phyloP scores from a whole-genome alignment of 441 rosid species.

The Gossypium trilobum region DNA sequence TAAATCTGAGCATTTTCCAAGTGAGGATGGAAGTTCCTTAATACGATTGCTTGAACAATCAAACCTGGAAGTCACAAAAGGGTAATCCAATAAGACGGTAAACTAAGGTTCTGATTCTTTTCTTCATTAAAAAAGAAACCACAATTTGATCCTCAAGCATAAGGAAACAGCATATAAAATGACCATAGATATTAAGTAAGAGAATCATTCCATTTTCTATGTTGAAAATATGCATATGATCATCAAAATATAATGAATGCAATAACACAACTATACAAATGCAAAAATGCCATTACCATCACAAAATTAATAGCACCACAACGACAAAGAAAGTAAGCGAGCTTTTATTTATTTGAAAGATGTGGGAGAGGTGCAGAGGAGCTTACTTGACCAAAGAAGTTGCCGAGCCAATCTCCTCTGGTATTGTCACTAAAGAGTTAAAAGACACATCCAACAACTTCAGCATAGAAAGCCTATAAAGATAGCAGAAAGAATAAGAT shows the following conservation, averaged over 20 bases:
- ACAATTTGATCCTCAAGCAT: neutral
- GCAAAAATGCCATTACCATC: neutral
- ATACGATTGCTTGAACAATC: constrained; percentile 80
- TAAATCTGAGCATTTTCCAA: constrained; percentile 63
- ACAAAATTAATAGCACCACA: neutral
- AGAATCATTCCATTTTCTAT: neutral
- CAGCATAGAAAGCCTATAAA: constrained; percentile 64
- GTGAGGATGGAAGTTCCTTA: constrained; percentile 62
- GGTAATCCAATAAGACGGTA: constrained; percentile 9
- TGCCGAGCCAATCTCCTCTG: constrained; percentile 73
- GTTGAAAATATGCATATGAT: neutral
- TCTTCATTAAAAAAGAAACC: neutral
- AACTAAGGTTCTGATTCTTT: neutral
- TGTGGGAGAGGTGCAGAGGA: neutral
- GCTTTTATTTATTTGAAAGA: neutral
- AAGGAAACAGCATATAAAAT: neutral
- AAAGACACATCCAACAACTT: constrained; percentile 77
- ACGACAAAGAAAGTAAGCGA: neutral
- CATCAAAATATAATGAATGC: neutral
- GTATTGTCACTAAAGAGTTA: constrained; percentile 47
- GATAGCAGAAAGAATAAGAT: constrained; percentile 4
- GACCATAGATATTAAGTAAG: neutral
- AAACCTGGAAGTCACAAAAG: constrained; percentile 44
- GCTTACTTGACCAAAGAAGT: constrained; percentile 79
- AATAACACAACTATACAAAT: neutral